phyloP scores from a whole-genome alignment of 768 basidiomycete species.

The Porpolomopsis calyptriformis region DNA sequence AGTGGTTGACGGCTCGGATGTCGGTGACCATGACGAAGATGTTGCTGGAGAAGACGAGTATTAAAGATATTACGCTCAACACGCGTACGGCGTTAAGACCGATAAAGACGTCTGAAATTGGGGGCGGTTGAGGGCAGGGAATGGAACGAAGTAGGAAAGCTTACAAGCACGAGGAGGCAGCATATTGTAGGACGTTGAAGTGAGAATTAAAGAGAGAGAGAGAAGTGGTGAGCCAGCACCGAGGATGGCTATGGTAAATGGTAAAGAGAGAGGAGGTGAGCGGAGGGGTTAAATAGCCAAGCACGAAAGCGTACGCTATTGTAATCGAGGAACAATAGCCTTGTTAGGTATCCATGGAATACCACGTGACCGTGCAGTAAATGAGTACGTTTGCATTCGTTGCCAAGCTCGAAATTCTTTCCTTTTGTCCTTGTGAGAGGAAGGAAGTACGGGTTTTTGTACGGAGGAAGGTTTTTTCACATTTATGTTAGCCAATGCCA shows the following conservation, averaged over 20 bases:
- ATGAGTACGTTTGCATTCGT: too few relatives aligned
- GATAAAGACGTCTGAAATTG: constrained; percentile 47
- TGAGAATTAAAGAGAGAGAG: background rate
- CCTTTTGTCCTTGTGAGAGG: too few relatives aligned
- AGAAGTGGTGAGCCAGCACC: constrained; percentile 10
- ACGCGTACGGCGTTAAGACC: constrained; percentile 69
- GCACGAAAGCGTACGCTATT: background rate
- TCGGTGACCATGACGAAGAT: constrained; percentile 66
- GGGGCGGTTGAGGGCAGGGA: background rate
- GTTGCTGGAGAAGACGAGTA: constrained; percentile 74
- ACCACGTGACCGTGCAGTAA: too few relatives aligned
- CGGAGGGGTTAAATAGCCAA: background rate
- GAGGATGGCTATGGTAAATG: background rate
- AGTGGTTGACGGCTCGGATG: constrained; percentile 63
- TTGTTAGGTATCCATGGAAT: too few relatives aligned
- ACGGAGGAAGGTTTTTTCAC: too few relatives aligned
- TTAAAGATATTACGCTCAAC: constrained; percentile 67
- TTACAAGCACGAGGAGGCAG: constrained; percentile 39
- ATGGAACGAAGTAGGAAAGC: constrained; percentile 10
- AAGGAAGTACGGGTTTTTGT: too few relatives aligned
- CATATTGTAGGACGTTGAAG: constrained; percentile 16
- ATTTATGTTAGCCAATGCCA: too few relatives aligned
- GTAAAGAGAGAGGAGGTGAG: background rate
- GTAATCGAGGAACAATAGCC: too few relatives aligned
- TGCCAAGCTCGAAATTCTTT: too few relatives aligned